phyloP scores from a whole-genome alignment of 2,329 filamentous ascomycete species.

The Ascochyta viciae-villosae region DNA sequence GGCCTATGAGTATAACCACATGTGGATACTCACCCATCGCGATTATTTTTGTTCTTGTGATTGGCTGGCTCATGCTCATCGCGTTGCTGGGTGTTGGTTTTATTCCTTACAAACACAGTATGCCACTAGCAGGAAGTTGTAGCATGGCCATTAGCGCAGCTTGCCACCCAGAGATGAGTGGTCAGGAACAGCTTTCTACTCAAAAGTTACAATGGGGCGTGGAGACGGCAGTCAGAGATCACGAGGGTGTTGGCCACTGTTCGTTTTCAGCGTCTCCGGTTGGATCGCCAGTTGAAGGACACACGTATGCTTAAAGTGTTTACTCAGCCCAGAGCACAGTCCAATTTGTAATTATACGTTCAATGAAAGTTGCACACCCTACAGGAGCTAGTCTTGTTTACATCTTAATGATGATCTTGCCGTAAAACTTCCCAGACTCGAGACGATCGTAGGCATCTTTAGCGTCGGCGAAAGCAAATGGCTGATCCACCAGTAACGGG shows the following conservation, averaged over 20 bases:
- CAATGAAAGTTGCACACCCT: no score
- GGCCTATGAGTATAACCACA: not conserved
- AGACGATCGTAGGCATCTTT: slow-evolving; percentile 2
- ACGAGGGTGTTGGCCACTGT: slow-evolving; percentile 17
- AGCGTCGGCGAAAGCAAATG: slow-evolving; percentile 4
- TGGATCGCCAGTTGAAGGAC: no score
- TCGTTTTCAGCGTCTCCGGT: no score
- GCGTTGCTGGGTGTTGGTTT: slow-evolving; percentile 65
- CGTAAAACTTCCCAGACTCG: not conserved
- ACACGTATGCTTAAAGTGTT: no score
- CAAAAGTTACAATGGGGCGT: no score
- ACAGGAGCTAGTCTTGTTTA: no score
- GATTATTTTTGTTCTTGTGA: slow-evolving; percentile 16
- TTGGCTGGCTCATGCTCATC: slow-evolving; percentile 7
- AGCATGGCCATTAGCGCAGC: slow-evolving; percentile 48
- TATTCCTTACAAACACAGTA: slow-evolving; percentile 75
- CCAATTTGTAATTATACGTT: no score
- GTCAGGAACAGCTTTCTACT: no score
- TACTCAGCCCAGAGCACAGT: no score
- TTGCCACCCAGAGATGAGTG: slow-evolving; percentile 11
- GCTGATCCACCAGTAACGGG: not conserved
- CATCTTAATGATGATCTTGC: slow-evolving; percentile 8
- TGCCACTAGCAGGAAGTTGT: slow-evolving; percentile 80
- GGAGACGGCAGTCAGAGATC: no score
- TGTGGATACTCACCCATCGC: slow-evolving; percentile 27